phyloP scores from a whole-genome alignment of 163 green algal genomes.

The Chlamydomonas reinhardtii region DNA sequence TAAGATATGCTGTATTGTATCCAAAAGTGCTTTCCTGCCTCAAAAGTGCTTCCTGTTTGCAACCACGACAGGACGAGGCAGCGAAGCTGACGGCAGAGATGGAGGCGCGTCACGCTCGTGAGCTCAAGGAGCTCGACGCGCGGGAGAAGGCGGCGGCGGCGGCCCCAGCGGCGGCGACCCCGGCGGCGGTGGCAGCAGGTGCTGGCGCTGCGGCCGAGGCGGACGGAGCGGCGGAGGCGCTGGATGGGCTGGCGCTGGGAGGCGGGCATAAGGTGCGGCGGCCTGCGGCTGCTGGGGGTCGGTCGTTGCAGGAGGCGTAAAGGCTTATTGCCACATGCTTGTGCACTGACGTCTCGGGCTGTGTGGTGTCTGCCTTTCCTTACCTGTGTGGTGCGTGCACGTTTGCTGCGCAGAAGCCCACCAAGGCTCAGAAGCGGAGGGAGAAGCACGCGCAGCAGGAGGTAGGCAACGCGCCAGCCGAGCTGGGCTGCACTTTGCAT shows the following conservation, averaged over 20 bases:
- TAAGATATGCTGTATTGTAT: too few species aligned
- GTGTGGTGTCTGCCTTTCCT: too few species aligned
- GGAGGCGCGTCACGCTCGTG: slow-evolving; percentile 70
- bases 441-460: slow-evolving; percentile 80
- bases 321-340: too few species aligned
- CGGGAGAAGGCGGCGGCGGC: slow-evolving; percentile 26
- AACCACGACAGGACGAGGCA: slow-evolving; percentile 67
- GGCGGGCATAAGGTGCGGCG: slow-evolving; percentile 43
- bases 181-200: not conserved
- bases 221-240: slow-evolving; percentile 11
- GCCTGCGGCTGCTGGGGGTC: slow-evolving; percentile 2
- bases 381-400: too few species aligned
- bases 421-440: slow-evolving; percentile 83
- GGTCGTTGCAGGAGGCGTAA: not conserved
- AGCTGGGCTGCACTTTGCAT: too few species aligned
- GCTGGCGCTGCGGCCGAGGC: not conserved
- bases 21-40: too few species aligned
- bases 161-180: not conserved
- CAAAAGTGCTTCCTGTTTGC: too few species aligned
- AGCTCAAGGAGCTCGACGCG: slow-evolving; percentile 73
- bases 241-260: slow-evolving; percentile 8
- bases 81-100: slow-evolving; percentile 73
- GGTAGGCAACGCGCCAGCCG: not conserved
- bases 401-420: slow-evolving; percentile 59
- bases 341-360: too few species aligned